phyloP scores from a whole-genome alignment of 2,329 filamentous ascomycete species.

The Domatiomyces globalis region DNA sequence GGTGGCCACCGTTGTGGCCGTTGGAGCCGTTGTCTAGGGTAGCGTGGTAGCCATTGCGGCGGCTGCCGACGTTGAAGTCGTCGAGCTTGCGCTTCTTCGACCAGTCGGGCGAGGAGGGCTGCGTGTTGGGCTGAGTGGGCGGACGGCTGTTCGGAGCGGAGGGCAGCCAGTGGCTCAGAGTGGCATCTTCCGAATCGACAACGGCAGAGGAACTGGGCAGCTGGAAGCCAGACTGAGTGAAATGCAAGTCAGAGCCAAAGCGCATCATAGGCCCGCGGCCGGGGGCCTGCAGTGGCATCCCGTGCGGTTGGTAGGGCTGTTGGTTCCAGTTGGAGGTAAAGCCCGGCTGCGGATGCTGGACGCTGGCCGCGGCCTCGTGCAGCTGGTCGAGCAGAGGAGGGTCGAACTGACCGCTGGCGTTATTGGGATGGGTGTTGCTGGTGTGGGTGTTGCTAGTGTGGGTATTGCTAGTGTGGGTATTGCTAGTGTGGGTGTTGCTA shows the following conservation, averaged over 20 bases:
- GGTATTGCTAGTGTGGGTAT: neutral
- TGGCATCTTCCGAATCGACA: neutral
- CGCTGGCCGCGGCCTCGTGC: slow-evolving; percentile 2
- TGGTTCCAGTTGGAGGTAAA: slow-evolving; percentile 35
- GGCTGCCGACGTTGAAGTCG: neutral
- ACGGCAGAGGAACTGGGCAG: neutral
- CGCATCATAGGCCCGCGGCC: neutral
- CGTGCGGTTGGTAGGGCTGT: slow-evolving; percentile 37
- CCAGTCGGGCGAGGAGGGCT: slow-evolving; percentile 16
- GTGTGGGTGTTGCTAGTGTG: neutral
- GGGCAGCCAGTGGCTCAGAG: slow-evolving; percentile 1
- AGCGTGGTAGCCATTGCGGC: neutral
- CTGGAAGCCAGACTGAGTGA: slow-evolving; percentile 11
- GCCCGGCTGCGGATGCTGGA: slow-evolving; percentile 4
- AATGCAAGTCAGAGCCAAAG: slow-evolving; percentile 16
- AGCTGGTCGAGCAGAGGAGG: slow-evolving; percentile 3
- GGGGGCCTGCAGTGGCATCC: slow-evolving; percentile 28
- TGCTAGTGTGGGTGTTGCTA: neutral
- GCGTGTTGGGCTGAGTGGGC: slow-evolving; percentile 18
- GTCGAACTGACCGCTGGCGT: neutral
- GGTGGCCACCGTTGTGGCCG: neutral
- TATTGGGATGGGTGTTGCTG: neutral
- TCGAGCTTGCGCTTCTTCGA: slow-evolving; percentile 11
- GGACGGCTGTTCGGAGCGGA: slow-evolving; percentile 10
- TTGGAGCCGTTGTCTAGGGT: neutral